Evolutionary conservation across 441 rosid species (phyloP).

Genomic region (Erysimum cheiri): DNA sequence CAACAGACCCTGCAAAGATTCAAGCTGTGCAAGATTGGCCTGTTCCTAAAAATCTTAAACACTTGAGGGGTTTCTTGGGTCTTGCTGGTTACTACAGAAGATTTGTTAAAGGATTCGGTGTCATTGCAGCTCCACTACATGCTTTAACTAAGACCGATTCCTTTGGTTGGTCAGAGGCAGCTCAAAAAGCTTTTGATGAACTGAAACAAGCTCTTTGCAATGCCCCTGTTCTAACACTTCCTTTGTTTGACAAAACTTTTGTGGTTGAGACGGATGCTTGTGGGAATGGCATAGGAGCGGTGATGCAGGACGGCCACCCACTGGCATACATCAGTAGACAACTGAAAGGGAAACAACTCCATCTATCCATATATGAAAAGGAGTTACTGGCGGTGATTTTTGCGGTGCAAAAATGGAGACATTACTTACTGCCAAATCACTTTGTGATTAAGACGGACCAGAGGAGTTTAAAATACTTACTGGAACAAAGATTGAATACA

Average conservation of each 20-base stretch:
- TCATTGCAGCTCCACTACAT: too few relatives aligned
- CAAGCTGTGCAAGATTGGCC: not conserved
- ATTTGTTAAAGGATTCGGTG: too few relatives aligned
- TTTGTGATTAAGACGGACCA: not conserved
- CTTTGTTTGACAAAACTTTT: not conserved
- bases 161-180: not conserved
- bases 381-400: not conserved
- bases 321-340: not conserved
- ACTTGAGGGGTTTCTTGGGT: not conserved
- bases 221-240: not conserved
- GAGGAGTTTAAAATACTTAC: not conserved
- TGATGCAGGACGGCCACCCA: too few relatives aligned
- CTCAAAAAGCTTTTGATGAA: not conserved
- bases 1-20: not conserved
- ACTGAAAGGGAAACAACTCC: not conserved
- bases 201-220: not conserved
- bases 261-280: not conserved
- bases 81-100: too few relatives aligned
- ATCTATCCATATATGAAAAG: fast-evolving
- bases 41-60: not conserved
- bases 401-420: not conserved
- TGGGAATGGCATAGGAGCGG: not conserved
- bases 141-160: not conserved
- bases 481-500: not conserved
- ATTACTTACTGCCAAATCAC: fast-evolving